phyloP scores from a whole-genome alignment of 306 rosid genomes.

The Cicer judaicum region DNA sequence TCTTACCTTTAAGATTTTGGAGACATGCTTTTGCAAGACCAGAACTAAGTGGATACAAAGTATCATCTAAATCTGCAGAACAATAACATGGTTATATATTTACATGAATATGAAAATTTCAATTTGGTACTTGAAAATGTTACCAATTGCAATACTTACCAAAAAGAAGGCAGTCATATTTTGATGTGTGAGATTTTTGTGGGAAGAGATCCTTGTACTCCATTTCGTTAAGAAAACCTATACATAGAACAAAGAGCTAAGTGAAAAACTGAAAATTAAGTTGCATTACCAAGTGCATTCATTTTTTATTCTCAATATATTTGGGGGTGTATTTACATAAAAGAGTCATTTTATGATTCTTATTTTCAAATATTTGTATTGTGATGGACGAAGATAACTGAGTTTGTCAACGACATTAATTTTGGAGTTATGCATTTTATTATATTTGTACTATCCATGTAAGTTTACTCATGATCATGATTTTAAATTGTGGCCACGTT shows the following conservation, averaged over 20 bases:
- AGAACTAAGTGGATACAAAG: slow-evolving; percentile 83
- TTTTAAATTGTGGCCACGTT: background rate
- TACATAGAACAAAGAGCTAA: slow-evolving; percentile 38
- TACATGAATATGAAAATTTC: slow-evolving; percentile 10
- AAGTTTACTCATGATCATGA: background rate
- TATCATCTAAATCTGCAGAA: slow-evolving; percentile 90
- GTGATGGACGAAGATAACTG: too few relatives aligned
- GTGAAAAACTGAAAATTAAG: slow-evolving; percentile 34
- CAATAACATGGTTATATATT: slow-evolving; percentile 1
- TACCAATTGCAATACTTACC: slow-evolving; percentile 57
- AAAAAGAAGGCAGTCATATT: slow-evolving; percentile 91
- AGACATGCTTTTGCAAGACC: slow-evolving; percentile 72
- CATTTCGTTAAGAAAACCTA: slow-evolving; percentile 59
- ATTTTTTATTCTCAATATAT: background rate
- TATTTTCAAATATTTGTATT: background rate
- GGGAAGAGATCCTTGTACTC: slow-evolving; percentile 62
- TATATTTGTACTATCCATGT: too few relatives aligned
- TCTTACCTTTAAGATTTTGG: slow-evolving; percentile 74
- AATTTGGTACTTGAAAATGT: slow-evolving; percentile 21
- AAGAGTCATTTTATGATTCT: background rate
- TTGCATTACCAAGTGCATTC: slow-evolving; percentile 36
- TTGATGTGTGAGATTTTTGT: slow-evolving; percentile 70
- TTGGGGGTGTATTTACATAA: too few relatives aligned
- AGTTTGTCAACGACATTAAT: too few relatives aligned
- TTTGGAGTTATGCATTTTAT: too few relatives aligned